Conservation (phyloP, 306 rosid genomes). For the Parietaria judaica region DNA sequence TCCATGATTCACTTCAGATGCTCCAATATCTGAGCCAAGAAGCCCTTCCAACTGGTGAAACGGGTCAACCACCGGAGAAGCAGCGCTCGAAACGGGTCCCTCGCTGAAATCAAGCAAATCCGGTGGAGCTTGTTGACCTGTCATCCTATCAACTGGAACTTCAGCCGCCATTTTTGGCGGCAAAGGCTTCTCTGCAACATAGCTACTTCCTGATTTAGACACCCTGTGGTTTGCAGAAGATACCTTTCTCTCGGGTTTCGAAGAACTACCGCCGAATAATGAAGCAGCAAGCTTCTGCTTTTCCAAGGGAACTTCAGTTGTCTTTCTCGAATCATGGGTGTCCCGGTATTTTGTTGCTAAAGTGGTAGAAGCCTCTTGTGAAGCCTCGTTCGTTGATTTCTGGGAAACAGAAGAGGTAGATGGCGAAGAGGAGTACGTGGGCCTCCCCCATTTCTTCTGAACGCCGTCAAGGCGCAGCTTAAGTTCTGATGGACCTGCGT, state of each 20-base stretch:
- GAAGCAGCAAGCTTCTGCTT: constrained; percentile 93
- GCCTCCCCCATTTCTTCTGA: constrained; percentile 80
- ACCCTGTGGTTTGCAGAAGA: constrained; percentile 44
- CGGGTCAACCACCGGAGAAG: constrained; percentile 50
- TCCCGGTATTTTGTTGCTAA: constrained; percentile 41
- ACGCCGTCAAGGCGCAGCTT: constrained; percentile 83
- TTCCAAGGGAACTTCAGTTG: constrained; percentile 55
- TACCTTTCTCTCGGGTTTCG: constrained; percentile 46
- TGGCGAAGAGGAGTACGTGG: constrained; percentile 44
- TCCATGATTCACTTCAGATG: constrained; percentile 29
- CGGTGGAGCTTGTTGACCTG: constrained; percentile 49
- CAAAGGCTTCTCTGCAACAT: constrained; percentile 34
- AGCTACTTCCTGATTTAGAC: constrained; percentile 32
- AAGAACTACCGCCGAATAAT: constrained; percentile 60
- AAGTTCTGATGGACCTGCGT: constrained; percentile 47
- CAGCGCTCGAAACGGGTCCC: constrained; percentile 27
- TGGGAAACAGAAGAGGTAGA: constrained; percentile 40
- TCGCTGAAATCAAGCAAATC: constrained; percentile 82
- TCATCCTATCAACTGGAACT: constrained; percentile 24
- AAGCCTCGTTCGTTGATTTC: constrained; percentile 44
- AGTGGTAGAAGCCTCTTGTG: constrained; percentile 38
- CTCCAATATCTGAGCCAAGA: constrained; percentile 37
- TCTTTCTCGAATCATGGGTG: constrained; percentile 44
- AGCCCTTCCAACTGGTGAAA: constrained; percentile 74
- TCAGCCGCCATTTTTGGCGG: constrained; percentile 36